These are phyloP conservation scores for Parastagonospora nodorum DNA, from an alignment of 2,329 filamentous ascomycete species.

Conservation along the genomic window DNA sequence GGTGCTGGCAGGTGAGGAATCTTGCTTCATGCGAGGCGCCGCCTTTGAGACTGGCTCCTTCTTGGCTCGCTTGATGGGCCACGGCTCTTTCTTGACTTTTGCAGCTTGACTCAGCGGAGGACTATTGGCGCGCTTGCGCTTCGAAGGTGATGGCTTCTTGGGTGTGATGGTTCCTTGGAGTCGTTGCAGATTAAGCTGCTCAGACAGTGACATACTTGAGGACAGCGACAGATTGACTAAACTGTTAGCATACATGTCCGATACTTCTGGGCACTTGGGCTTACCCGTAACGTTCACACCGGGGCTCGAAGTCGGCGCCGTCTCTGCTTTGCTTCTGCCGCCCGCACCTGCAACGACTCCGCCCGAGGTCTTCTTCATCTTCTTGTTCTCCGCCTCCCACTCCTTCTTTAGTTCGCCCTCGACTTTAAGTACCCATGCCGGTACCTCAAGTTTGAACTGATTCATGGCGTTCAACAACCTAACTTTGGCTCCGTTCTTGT, in stretches of 20 bases:
- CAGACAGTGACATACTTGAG: background rate
- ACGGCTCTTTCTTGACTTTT: conserved; percentile 1
- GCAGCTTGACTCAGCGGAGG: conserved; percentile 1
- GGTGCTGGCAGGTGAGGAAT: conserved; percentile 7
- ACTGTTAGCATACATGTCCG: background rate
- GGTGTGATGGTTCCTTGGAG: background rate
- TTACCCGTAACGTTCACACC: conserved; percentile 20
- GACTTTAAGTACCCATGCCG: conserved; percentile 54
- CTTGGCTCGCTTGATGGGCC: conserved; percentile 5
- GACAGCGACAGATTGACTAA: conserved; percentile 10
- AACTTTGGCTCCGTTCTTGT: conserved; percentile 64
- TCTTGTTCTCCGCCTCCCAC: conserved; percentile 58
- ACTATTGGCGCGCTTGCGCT: conserved; percentile 7
- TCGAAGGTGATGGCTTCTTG: background rate
- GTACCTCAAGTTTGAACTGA: conserved; percentile 55
- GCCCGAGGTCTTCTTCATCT: conserved; percentile 46
- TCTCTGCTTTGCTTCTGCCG: background rate
- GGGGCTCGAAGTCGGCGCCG: background rate
- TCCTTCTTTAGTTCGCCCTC: conserved; percentile 64
- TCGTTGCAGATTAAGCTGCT: background rate
- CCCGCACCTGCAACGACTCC: background rate
- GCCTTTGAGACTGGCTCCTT: background rate
- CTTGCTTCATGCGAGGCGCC: background rate
- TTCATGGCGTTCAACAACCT: conserved; percentile 63
- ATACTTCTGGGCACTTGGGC: background rate